Evolutionary conservation across 345 rosid genomes (phyloP).

Genomic region (Toxicodendron radicans): DNA sequence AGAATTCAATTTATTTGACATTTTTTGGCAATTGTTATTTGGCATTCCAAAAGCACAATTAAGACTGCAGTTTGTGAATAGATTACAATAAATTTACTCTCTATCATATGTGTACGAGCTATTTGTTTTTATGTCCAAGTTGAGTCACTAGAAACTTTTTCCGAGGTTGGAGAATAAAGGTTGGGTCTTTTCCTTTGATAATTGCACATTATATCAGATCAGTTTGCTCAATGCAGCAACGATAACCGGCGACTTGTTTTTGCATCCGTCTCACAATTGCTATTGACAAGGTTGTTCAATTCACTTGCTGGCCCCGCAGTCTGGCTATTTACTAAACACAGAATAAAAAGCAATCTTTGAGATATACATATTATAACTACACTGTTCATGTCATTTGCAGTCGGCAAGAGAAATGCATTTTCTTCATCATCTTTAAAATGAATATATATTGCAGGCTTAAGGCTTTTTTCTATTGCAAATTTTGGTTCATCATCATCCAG

Average conservation of each 20-base stretch:
- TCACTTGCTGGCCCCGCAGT: no score
- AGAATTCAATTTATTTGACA: conserved; percentile 17
- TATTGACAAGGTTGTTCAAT: not conserved
- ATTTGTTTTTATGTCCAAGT: no score
- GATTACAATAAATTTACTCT: not conserved
- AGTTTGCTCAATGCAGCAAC: not conserved
- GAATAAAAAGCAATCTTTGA: no score
- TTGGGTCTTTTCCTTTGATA: not conserved
- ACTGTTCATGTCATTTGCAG: not conserved
- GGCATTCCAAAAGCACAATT: not conserved
- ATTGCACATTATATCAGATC: not conserved
- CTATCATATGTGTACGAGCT: no score
- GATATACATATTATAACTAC: not conserved
- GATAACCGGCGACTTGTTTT: not conserved
- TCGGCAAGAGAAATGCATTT: not conserved
- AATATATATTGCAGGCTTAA: not conserved
- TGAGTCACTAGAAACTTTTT: no score
- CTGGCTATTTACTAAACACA: no score
- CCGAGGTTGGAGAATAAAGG: not conserved
- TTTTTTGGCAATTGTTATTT: not conserved
- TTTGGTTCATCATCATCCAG: not conserved
- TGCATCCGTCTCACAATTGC: not conserved
- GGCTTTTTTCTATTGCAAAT: not conserved
- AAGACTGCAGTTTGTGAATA: not conserved
- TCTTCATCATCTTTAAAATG: not conserved